A percentile compares a stretch with the other conserved stretches of the same genome.
Evolutionary conservation across 805 yeast genomes (phyloP).

Genomic region (Wickerhamiella occidentalis): DNA sequence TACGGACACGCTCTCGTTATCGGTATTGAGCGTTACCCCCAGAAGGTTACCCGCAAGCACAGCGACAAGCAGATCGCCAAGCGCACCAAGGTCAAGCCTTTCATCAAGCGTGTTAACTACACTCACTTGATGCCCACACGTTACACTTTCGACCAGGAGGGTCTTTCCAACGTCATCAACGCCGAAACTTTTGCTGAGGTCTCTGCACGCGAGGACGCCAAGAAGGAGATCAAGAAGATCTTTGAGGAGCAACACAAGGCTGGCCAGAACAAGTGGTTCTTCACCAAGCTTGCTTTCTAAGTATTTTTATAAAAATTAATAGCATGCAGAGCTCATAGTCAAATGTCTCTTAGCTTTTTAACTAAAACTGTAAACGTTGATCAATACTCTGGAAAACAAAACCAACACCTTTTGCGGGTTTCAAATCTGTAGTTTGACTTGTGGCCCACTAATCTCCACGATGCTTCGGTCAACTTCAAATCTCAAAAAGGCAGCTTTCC

Average conservation of each 20-base stretch:
- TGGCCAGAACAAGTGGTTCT: conserved; percentile 99
- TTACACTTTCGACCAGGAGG: conserved; percentile 94
- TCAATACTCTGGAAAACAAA: no score
- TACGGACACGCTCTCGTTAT: conserved; percentile 99
- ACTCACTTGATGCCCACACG: conserved; percentile 99
- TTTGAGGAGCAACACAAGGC: conserved; percentile 97
- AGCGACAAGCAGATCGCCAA: conserved; percentile 93
- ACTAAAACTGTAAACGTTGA: background rate
- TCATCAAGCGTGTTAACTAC: conserved; percentile 98
- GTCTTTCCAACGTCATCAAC: conserved; percentile 81
- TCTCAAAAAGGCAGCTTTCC: conserved; percentile 18
- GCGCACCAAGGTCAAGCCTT: conserved; percentile 98
- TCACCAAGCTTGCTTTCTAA: conserved; percentile 93
- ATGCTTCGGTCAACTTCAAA: conserved; percentile 16
- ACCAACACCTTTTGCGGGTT: no score
- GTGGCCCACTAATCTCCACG: no score
- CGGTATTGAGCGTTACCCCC: conserved; percentile 97
- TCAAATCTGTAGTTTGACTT: no score
- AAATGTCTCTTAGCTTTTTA: background rate
- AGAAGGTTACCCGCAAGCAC: conserved; percentile 88
- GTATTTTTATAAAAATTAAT: conserved; percentile 18
- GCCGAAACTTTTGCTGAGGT: conserved; percentile 95
- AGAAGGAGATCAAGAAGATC: conserved; percentile 97
- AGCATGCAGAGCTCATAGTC: conserved; percentile 6
- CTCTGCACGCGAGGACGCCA: conserved; percentile 96